Percentiles rank a stretch among this genome's conserved stretches.
phyloP scores from a whole-genome alignment of 2,329 filamentous ascomycete species.

The Colletotrichum sp. region DNA sequence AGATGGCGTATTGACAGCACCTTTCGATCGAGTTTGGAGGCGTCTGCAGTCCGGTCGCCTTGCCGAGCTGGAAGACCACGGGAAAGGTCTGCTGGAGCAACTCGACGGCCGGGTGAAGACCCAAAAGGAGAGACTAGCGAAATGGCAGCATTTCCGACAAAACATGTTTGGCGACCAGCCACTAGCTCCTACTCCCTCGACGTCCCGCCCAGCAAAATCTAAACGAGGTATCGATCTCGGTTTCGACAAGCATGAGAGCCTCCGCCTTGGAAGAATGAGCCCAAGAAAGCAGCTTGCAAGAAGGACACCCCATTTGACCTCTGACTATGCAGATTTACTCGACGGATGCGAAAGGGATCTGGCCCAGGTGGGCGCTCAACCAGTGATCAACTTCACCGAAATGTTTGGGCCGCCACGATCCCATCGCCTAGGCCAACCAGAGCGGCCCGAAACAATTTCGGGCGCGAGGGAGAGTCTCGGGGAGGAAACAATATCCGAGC shows the following conservation, averaged over 20 bases:
- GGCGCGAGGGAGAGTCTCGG: slow-evolving; percentile 13
- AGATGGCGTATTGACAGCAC: slow-evolving; percentile 68
- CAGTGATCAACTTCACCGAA: slow-evolving; percentile 25
- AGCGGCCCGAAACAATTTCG: slow-evolving; percentile 11
- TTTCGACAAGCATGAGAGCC: slow-evolving; percentile 56
- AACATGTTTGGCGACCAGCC: slow-evolving; percentile 42
- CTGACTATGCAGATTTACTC: slow-evolving; percentile 51
- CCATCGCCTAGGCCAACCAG: background rate
- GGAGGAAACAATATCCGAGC: slow-evolving; percentile 48
- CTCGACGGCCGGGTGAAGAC: slow-evolving; percentile 70
- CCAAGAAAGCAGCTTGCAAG: slow-evolving; percentile 27
- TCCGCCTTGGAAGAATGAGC: slow-evolving; percentile 46
- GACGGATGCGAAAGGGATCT: slow-evolving; percentile 47
- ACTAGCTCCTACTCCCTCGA: slow-evolving; percentile 27
- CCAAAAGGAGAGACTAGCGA: slow-evolving; percentile 71
- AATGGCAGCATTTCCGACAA: slow-evolving; percentile 74
- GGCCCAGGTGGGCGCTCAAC: slow-evolving; percentile 26
- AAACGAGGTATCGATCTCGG: slow-evolving; percentile 56
- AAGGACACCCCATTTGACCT: slow-evolving; percentile 30
- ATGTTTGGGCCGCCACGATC: slow-evolving; percentile 14
- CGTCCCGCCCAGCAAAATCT: slow-evolving; percentile 25
- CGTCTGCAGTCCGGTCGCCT: slow-evolving; percentile 65
- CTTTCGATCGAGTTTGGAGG: slow-evolving; percentile 76
- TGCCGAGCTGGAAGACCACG: slow-evolving; percentile 58
- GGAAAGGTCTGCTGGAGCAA: slow-evolving; percentile 67